Conservation (phyloP, 108 stramenopile species). For the Nitzschia sp. region DNA sequence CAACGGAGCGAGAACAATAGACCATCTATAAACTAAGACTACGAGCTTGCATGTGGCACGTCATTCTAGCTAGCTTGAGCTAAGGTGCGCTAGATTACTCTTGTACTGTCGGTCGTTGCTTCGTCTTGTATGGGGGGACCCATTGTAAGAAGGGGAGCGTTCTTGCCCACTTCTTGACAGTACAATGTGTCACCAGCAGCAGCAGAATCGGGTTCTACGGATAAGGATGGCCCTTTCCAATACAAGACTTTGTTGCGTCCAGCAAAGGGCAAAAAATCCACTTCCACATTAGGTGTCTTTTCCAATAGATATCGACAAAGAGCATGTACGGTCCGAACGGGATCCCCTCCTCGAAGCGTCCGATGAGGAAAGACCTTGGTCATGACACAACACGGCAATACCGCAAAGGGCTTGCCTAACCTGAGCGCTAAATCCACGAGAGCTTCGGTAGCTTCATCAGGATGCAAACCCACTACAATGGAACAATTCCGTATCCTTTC, state of each 20-base stretch:
- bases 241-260: slow-evolving; percentile 67
- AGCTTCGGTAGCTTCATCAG: slow-evolving; percentile 87
- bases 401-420: slow-evolving; percentile 62
- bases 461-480: slow-evolving; percentile 81
- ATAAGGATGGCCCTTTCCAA: slow-evolving; percentile 5
- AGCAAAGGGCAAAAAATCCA: slow-evolving; percentile 53
- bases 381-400: slow-evolving; percentile 70
- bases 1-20: too few relatives aligned
- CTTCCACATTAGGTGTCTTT: slow-evolving; percentile 46
- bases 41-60: too few relatives aligned
- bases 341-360: slow-evolving; percentile 22
- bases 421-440: slow-evolving; percentile 63
- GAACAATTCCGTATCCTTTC: slow-evolving; percentile 48
- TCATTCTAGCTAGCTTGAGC: too few relatives aligned
- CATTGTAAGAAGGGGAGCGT: too few relatives aligned
- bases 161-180: too few relatives aligned
- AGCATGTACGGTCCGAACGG: slow-evolving; percentile 47
- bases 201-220: too few relatives aligned
- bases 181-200: too few relatives aligned
- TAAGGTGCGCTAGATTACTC: too few relatives aligned
- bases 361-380: slow-evolving; percentile 55
- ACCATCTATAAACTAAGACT: too few relatives aligned
- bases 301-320: slow-evolving; percentile 65
- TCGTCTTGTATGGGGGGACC: too few relatives aligned
- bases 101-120: too few relatives aligned